Evolutionary conservation across 139 green algal species (phyloP), one percentile per base, ranked within the genome.

Genomic region (Dunaliella primolecta): DNA sequence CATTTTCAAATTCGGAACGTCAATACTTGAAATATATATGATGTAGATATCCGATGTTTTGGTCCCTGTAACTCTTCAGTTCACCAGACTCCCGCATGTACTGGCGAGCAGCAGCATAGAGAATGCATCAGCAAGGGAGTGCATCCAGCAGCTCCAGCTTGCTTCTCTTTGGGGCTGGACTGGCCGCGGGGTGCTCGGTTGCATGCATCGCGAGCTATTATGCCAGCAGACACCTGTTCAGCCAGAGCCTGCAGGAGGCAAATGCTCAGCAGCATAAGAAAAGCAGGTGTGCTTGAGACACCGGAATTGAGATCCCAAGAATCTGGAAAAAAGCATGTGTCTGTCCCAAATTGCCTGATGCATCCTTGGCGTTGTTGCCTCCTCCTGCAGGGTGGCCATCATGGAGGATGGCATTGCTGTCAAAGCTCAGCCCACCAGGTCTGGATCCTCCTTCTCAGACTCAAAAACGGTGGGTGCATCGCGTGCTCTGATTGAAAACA

Each of bases 141-240:
- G 46, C 7, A 7, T 64, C 46, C 33, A 64, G 77, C 77, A 56
- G n/a, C 34, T 11, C 20, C 23, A 70, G 21, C 11, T n/a, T 82
- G 36, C 35, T 70, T 23, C 35, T 86, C 3, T 86, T 86, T n/a
- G 29, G n/a, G 72, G 82, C 30, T 35, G 82, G 82, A 20, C n/a
- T 75, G 3, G 55, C 35, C 23, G 31, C 81, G 2, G 82, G 82
- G 32, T 34, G 11, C 27, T 74, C 72, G 1, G 15, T 86, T 2
- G 82, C 82, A 29, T 86, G 81, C 36, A 72, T 74, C 11, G 82
- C 82, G 56, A 37, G 72, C 1, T 86, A 86, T 81, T 74, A 75
- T 2, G 23, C 81, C 1, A 37, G 33, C 29, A 38, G 46, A 38
- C 72, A 83, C 80, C 46, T 55, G 27, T 20, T 31, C 30, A 81